These are phyloP conservation scores for Filosporella fistucella DNA, from an alignment of 495 filamentous ascomycete genomes.

Conservation along the genomic window DNA sequence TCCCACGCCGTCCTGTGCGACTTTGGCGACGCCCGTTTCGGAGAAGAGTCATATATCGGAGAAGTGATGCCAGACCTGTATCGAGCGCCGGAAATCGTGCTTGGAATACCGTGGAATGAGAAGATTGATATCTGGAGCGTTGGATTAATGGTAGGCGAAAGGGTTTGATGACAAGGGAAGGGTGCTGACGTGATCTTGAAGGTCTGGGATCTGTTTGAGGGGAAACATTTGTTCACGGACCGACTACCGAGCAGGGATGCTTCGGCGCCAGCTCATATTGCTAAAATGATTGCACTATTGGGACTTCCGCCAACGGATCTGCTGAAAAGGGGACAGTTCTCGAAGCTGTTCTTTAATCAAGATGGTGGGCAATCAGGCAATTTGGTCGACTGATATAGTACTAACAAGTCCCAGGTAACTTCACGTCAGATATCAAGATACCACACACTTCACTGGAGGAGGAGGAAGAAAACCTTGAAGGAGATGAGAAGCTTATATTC, in stretches of 20 bases:
- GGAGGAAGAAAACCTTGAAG: conserved; percentile 23
- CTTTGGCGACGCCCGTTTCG: conserved; percentile 21
- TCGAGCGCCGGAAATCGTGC: conserved; percentile 41
- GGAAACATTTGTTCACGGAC: conserved; percentile 21
- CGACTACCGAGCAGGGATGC: conserved; percentile 5
- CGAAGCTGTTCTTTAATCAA: conserved; percentile 11
- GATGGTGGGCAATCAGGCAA: conserved; percentile 9
- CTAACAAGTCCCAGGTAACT: conserved; percentile 16
- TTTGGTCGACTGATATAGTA: conserved; percentile 21
- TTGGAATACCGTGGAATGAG: conserved; percentile 39
- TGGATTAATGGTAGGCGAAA: conserved; percentile 38
- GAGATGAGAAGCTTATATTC: conserved; percentile 36
- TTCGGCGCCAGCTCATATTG: conserved; percentile 19
- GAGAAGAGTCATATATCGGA: conserved; percentile 12
- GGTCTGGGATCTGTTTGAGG: conserved; percentile 25
- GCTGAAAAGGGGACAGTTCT: conserved; percentile 11
- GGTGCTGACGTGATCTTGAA: too few relatives aligned
- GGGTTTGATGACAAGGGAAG: conserved; percentile 15
- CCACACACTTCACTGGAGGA: background rate
- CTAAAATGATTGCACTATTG: conserved; percentile 20
- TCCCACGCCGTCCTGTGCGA: conserved; percentile 21
- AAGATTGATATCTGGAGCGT: conserved; percentile 41
- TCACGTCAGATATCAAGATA: background rate
- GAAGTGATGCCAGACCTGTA: conserved; percentile 39
- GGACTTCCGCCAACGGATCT: conserved; percentile 25